Evolutionary conservation across 257 asterid species (phyloP).

Genomic region (Nicotiana tomentosiformis): DNA sequence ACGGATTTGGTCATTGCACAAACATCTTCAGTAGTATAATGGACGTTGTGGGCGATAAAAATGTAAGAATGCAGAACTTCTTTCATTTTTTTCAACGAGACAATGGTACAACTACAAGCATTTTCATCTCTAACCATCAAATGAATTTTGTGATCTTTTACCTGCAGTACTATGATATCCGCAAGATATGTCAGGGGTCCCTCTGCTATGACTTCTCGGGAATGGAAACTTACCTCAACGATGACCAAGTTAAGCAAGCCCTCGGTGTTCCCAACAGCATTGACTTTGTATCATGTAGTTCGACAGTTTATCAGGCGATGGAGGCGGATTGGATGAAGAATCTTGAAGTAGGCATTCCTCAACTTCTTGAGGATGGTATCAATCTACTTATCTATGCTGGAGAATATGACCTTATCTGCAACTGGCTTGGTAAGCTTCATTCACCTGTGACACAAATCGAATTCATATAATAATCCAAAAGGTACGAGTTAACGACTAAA

Average conservation of each 20-base stretch:
- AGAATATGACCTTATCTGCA: conserved; percentile 69
- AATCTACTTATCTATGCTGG: conserved; percentile 58
- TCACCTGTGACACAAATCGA: not conserved
- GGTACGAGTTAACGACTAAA: not conserved
- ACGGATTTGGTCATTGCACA: conserved; percentile 26
- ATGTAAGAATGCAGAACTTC: conserved; percentile 24
- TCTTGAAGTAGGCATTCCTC: conserved; percentile 42
- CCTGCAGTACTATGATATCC: conserved; percentile 47
- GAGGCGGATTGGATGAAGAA: conserved; percentile 44
- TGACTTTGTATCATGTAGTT: conserved; percentile 48
- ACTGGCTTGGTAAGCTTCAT: conserved; percentile 57
- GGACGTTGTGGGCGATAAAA: conserved; percentile 9
- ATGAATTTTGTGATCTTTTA: not conserved
- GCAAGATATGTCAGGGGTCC: conserved; percentile 34
- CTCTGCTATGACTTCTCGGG: conserved; percentile 55
- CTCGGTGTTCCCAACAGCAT: conserved; percentile 38
- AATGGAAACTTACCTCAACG: conserved; percentile 39
- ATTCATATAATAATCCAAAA: not conserved
- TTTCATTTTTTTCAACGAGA: not conserved
- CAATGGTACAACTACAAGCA: not conserved
- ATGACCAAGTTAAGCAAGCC: conserved; percentile 29
- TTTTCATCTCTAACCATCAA: not conserved
- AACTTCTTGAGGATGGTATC: conserved; percentile 54
- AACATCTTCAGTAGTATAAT: conserved; percentile 20
- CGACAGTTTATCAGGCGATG: conserved; percentile 37